Percentiles rank a stretch among this genome's conserved stretches.
Conservation (phyloP, 2,329 filamentous ascomycete species). For the Clonostachys chloroleuca region DNA sequence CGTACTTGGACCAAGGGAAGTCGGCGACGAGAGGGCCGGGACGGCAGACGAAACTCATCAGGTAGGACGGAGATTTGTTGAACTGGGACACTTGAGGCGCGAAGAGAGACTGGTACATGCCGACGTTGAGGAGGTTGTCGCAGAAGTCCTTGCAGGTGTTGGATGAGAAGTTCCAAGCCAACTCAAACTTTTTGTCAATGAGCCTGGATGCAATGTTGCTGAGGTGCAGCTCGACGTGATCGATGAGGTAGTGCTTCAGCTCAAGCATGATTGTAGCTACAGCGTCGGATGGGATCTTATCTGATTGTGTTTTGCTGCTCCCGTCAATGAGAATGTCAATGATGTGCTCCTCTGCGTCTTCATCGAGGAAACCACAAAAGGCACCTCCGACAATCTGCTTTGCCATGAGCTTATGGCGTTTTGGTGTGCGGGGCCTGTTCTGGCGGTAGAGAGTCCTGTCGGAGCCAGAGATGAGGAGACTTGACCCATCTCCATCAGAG, state of each 20-base stretch:
- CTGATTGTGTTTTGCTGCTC: too few species aligned
- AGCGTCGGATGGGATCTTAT: background rate
- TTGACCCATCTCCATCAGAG: conserved; percentile 10
- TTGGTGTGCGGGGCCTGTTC: conserved; percentile 5
- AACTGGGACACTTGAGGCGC: background rate
- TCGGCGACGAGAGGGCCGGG: conserved; percentile 15
- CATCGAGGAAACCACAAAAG: conserved; percentile 20
- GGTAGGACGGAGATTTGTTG: conserved; percentile 13
- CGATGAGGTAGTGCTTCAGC: background rate
- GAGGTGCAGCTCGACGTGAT: too few species aligned
- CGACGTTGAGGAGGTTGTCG: conserved; percentile 20
- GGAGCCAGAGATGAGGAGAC: conserved; percentile 8
- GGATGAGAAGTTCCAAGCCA: conserved; percentile 20
- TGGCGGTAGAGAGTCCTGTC: conserved; percentile 3
- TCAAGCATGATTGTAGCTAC: background rate
- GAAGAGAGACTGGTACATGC: conserved; percentile 21
- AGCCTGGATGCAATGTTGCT: conserved; percentile 1
- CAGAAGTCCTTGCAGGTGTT: conserved; percentile 34
- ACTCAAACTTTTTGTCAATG: conserved; percentile 7
- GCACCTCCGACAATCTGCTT: conserved; percentile 31
- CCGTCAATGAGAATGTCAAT: conserved; percentile 7
- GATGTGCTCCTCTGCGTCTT: conserved; percentile 15
- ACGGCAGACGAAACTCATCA: conserved; percentile 31
- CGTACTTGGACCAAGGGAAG: conserved; percentile 21
- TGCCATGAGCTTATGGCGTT: conserved; percentile 28